Conservation (phyloP, 2,329 filamentous ascomycete species). For the Hypomyces perniciosus region DNA sequence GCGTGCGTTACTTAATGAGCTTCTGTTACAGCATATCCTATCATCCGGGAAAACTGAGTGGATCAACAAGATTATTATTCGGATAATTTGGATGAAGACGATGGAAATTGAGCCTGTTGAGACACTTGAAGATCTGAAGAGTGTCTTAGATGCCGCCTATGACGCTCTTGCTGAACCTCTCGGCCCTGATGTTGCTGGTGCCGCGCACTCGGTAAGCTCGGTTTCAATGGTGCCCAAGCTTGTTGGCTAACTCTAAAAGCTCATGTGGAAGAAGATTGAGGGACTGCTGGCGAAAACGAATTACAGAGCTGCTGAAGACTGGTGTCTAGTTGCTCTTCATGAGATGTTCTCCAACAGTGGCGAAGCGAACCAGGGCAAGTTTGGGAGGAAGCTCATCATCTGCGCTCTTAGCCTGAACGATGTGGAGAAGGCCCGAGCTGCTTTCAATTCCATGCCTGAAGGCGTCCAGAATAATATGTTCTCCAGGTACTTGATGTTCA, state of each 20-base stretch:
- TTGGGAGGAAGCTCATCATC: conserved; percentile 65
- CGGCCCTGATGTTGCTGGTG: conserved; percentile 55
- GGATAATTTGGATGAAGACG: conserved; percentile 60
- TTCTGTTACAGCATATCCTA: conserved; percentile 55
- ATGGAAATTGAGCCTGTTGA: conserved; percentile 29
- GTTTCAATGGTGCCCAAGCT: neutral
- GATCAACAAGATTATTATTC: conserved; percentile 64
- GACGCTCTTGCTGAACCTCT: conserved; percentile 43
- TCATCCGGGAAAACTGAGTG: conserved; percentile 45
- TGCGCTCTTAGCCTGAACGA: conserved; percentile 53
- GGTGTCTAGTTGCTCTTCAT: conserved; percentile 67
- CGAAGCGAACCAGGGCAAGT: conserved; percentile 59
- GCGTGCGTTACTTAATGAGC: conserved; percentile 51
- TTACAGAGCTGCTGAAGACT: conserved; percentile 53
- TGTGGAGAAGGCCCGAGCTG: conserved; percentile 17
- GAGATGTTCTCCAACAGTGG: conserved; percentile 60
- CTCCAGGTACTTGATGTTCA: conserved; percentile 71
- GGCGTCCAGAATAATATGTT: conserved; percentile 53
- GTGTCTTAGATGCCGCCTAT: conserved; percentile 31
- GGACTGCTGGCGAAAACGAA: conserved; percentile 46
- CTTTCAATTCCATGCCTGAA: conserved; percentile 55
- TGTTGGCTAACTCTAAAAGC: conserved; percentile 36
- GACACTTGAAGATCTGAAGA: conserved; percentile 15
- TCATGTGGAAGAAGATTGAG: conserved; percentile 79
- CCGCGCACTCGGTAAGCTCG: conserved; percentile 56